Evolutionary conservation across 305 asterid genomes (phyloP), one percentile per base, ranked within the genome.

Genomic region (Fraxinus nigra): DNA sequence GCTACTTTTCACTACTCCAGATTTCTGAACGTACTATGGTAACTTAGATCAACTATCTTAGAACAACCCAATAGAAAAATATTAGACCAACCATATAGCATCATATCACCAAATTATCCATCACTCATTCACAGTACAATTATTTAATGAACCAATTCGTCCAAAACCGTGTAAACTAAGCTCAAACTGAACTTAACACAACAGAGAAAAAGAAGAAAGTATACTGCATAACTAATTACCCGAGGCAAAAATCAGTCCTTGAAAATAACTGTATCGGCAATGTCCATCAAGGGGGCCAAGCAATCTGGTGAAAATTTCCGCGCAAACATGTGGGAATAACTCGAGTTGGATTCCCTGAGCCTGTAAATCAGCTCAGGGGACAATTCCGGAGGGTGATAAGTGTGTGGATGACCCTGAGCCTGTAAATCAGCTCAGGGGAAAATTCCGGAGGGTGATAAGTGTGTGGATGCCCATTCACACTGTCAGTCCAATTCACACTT

Each of bases 351-450:
- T 65, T 89, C 86, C 87, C 98, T 79, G 59, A 94, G 90, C 76
- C 48, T 87, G 86, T 90, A 84, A 83, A 94, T 89, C 83, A 94
- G 89, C 80, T 87, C 86, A 2, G 97, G 77, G 9, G 95, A 91
- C 33, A 91, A 87, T 86, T 92, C 96, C 0, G 85, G 85, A 10
- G 92, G 97, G 35, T 80, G 80, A 84, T 94, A 92, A 26, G 95
- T 94, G 83, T 89, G 96, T 5, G 98, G 98, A 77, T 94, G 98
- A n/a, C n/a, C n/a, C n/a, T n/a, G n/a, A n/a, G n/a, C n/a, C 48
- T 87, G 86, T 90, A 84, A 83, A 94, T 89, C 83, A 94, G 89
- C 80, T 87, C 86, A 2, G 97, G 77, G 9, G 95, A 91, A 30
- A 91, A 87, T 86, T 92, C 96, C 1, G 85, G 85, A 10, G 92